These are phyloP conservation scores for Breynia disticha DNA, from an alignment of 441 rosid species.

Conservation along the genomic window DNA sequence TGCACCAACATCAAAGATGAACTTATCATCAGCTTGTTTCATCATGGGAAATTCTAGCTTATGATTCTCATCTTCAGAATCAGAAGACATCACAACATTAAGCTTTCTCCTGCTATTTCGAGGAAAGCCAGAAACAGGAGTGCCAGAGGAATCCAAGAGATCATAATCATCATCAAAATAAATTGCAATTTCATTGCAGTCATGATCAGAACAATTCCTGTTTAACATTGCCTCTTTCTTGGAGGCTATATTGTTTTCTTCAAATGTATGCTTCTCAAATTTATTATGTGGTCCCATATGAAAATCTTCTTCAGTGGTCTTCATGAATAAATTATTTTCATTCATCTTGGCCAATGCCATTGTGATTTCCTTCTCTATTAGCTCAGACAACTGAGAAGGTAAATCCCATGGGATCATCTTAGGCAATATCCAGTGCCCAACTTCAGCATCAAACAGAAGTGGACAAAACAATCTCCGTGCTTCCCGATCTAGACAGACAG, in stretches of 20 bases:
- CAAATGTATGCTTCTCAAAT: constrained; percentile 27
- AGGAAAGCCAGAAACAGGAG: constrained; percentile 32
- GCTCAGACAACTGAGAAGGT: constrained; percentile 71
- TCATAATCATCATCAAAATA: constrained; percentile 23
- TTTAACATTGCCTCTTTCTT: constrained; percentile 74
- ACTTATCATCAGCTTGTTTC: constrained; percentile 18
- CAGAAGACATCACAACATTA: constrained; percentile 58
- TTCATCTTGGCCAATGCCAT: constrained; percentile 36
- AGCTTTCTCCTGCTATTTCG: constrained; percentile 38
- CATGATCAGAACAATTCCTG: constrained; percentile 40
- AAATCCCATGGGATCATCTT: constrained; percentile 55
- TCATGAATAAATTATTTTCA: constrained; percentile 26
- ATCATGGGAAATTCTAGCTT: constrained; percentile 17
- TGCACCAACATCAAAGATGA: constrained; percentile 21
- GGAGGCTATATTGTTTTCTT: constrained; percentile 38
- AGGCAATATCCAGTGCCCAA: constrained; percentile 52
- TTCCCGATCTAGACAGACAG: constrained; percentile 35
- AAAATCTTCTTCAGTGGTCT: constrained; percentile 33
- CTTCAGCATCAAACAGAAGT: constrained; percentile 46
- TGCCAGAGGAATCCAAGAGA: constrained; percentile 33
- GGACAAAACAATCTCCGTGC: constrained; percentile 16
- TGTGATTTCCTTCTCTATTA: constrained; percentile 62
- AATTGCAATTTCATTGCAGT: constrained; percentile 35
- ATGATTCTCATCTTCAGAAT: constrained; percentile 65
- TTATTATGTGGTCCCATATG: constrained; percentile 25